Evolutionary conservation across 768 basidiomycete species (phyloP).

Genomic region (Gymnopilus junonius): DNA sequence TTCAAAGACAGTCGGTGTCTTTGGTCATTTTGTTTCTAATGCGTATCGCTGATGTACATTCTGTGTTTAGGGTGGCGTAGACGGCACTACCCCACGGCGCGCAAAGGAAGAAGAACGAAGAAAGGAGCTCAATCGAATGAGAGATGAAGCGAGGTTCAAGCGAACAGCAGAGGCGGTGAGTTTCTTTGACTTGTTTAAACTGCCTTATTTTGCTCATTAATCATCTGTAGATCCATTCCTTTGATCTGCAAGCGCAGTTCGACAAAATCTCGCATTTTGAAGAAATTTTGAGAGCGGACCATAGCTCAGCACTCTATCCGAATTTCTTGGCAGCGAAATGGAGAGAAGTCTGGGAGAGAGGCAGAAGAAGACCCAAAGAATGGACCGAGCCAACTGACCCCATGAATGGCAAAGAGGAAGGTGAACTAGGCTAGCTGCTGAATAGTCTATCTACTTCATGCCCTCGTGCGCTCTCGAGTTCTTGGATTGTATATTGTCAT

Average conservation of each 20-base stretch:
- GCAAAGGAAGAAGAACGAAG: constrained; percentile 70
- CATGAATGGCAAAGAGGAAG: constrained; percentile 43
- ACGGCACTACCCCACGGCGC: constrained; percentile 29
- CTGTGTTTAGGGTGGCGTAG: constrained; percentile 4
- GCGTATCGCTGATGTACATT: background rate
- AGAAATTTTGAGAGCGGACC: constrained; percentile 51
- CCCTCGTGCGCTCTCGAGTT: background rate
- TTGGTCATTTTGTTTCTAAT: background rate
- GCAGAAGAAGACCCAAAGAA: constrained; percentile 37
- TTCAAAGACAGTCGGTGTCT: constrained; percentile 44
- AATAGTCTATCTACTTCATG: background rate
- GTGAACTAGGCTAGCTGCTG: constrained; percentile 32
- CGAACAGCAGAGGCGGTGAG: constrained; percentile 59
- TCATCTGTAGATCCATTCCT: constrained; percentile 43
- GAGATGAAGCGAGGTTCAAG: constrained; percentile 68
- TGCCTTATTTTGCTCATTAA: background rate
- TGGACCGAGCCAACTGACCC: constrained; percentile 25
- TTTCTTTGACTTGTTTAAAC: constrained; percentile 4
- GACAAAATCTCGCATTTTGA: constrained; percentile 71
- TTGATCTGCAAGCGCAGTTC: constrained; percentile 61
- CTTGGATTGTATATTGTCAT: constrained; percentile 2
- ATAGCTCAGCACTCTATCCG: constrained; percentile 62
- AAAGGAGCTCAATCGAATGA: constrained; percentile 69
- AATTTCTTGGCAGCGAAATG: constrained; percentile 64
- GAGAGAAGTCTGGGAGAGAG: constrained; percentile 55